Conservation (phyloP, 116 monocot genomes). For the Phalaenopsis hybrid region DNA sequence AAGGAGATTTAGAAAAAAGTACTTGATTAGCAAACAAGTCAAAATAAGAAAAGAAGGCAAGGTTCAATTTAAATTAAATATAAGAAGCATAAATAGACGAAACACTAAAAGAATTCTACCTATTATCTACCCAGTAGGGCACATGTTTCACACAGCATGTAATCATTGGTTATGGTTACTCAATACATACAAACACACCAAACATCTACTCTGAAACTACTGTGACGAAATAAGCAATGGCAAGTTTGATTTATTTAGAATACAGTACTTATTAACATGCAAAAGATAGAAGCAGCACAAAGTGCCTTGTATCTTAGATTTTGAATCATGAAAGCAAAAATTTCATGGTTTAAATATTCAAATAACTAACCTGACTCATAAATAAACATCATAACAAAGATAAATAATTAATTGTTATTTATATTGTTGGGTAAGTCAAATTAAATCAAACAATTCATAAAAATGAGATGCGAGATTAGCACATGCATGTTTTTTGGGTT, state of each 20-base stretch:
- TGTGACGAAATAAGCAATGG: too few relatives aligned
- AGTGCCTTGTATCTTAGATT: not conserved
- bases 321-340: not conserved
- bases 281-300: not conserved
- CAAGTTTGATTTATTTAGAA: not conserved
- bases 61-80: not conserved
- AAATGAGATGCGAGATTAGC: not conserved
- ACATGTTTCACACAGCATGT: not conserved
- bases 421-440: not conserved
- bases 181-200: not conserved
- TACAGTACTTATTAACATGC: not conserved
- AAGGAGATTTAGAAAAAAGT: not conserved
- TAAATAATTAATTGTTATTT: not conserved
- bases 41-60: not conserved
- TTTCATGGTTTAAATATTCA: not conserved
- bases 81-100: not conserved
- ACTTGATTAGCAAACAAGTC: not conserved
- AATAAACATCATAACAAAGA: not conserved
- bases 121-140: not conserved
- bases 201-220: not conserved
- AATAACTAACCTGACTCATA: not conserved
- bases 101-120: not conserved
- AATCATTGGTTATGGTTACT: not conserved
- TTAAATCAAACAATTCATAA: not conserved
- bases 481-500: not conserved